Base-by-base conservation (phyloP, 208 protist genomes). In the Acanthamoeba quina region DNA sequence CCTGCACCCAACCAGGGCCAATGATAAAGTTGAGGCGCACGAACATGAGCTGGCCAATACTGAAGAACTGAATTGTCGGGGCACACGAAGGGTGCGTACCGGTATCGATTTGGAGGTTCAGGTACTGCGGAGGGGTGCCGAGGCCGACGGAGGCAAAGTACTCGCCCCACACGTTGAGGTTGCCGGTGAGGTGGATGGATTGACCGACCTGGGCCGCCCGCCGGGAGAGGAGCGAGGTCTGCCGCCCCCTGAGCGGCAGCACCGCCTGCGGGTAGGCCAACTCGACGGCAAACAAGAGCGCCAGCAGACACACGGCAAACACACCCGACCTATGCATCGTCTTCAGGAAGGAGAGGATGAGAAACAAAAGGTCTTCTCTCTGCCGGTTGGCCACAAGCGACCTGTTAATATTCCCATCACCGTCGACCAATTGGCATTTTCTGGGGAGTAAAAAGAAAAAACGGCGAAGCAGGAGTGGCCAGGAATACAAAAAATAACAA, bases 111-210 rank as follows among this genome's bases (percentile, higher is more conserved):
- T 82, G 72, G 72, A 82, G 29, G 72, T 82, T 82, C 41, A 82
- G 41, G 72, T 82, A 82, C 72, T 82, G 72, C 17, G 72, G 72
- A 7, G 72, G 72, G 1, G 72, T 82, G 34, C 72, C 72, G 24
- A 82, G 72, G 44, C 72, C 72, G n/a, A 82, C 72, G 21, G 72
- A 26, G 24, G 72, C 72, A 54, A 82, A 82, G 72, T 82, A 82
- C 72, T 82, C 72, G 72, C 72, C 72, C 72, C 72, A 82, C 34
- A 56, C 34, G 41, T 26, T 54, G 44, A 82, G 72, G 72, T 82
- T 82, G 34, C 72, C 72, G 37, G 34, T 82, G 24, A 82, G 72
- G 72, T 82, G 72, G 72, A 82, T 82, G 72, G 72, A 41, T 29
- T 37, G 64, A 24, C 41, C 72, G 72, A 7, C 72, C 21, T 44